These are phyloP conservation scores for Ascochyta koolunga DNA, from an alignment of 2,329 filamentous ascomycete genomes.

Conservation along the genomic window DNA sequence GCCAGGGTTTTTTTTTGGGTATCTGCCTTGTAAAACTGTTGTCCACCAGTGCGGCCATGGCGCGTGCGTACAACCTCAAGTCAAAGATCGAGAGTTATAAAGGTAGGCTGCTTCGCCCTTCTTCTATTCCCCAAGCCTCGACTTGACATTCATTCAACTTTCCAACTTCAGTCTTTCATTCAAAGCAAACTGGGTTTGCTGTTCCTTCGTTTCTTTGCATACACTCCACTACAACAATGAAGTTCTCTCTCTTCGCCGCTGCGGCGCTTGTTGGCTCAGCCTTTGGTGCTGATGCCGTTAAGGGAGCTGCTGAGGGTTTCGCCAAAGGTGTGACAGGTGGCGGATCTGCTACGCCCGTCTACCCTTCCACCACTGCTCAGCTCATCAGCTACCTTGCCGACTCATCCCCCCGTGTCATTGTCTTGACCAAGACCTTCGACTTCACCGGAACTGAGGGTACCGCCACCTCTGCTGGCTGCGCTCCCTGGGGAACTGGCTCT, in stretches of 20 bases:
- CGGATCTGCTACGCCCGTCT: slow-evolving; percentile 29
- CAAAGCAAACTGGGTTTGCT: slow-evolving; percentile 49
- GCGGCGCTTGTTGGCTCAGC: slow-evolving; percentile 27
- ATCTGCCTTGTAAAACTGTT: slow-evolving; percentile 19
- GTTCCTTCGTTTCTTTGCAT: slow-evolving; percentile 21
- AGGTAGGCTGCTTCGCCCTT: slow-evolving; percentile 5
- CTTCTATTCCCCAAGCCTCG: slow-evolving; percentile 39
- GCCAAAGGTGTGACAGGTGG: slow-evolving; percentile 45
- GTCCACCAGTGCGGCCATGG: slow-evolving; percentile 18
- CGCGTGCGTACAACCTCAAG: slow-evolving; percentile 12
- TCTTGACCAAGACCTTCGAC: slow-evolving; percentile 62
- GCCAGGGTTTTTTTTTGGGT: not conserved
- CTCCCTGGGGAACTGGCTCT: slow-evolving; percentile 58
- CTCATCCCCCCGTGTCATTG: slow-evolving; percentile 60
- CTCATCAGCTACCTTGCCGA: slow-evolving; percentile 66
- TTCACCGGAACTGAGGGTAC: slow-evolving; percentile 63
- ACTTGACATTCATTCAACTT: slow-evolving; percentile 29
- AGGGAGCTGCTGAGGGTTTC: slow-evolving; percentile 35
- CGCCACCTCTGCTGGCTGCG: slow-evolving; percentile 60
- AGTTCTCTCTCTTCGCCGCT: slow-evolving; percentile 25
- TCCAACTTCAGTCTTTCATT: slow-evolving; percentile 51
- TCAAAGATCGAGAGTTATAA: slow-evolving; percentile 21
- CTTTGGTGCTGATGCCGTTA: slow-evolving; percentile 46
- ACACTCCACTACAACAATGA: slow-evolving; percentile 40
- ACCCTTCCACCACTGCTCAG: slow-evolving; percentile 50